These are phyloP conservation scores for Inga laurina DNA, from an alignment of 306 rosid species.

Conservation along the genomic window DNA sequence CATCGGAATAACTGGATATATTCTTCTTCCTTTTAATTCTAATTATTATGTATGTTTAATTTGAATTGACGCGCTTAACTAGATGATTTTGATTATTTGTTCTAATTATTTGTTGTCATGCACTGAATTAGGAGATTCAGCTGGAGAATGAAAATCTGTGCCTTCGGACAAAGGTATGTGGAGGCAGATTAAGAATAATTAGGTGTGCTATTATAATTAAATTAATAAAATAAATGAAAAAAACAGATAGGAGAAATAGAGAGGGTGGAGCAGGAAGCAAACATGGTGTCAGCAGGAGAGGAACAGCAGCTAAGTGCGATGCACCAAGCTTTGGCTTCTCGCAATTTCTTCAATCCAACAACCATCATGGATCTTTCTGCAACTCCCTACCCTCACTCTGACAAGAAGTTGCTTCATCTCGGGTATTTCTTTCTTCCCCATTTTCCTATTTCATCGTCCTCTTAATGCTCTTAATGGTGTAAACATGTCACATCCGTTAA, in stretches of 20 bases:
- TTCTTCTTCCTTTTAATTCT: background rate
- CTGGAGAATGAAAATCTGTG: constrained; percentile 86
- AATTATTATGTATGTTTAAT: background rate
- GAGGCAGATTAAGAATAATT: background rate
- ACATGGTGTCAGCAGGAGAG: constrained; percentile 82
- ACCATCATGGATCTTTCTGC: constrained; percentile 55
- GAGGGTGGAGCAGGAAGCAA: constrained; percentile 73
- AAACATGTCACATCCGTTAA: too few relatives aligned
- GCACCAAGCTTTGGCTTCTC: constrained; percentile 85
- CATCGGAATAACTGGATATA: background rate
- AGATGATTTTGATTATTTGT: background rate
- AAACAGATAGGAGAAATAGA: constrained; percentile 75
- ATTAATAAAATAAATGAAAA: background rate
- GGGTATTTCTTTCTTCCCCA: constrained; percentile 32
- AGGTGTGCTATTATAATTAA: background rate
- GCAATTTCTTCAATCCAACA: constrained; percentile 69
- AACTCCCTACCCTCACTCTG: constrained; percentile 63
- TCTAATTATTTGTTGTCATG: background rate
- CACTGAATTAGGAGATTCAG: constrained; percentile 62
- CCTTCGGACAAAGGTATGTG: constrained; percentile 75
- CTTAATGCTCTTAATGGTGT: too few relatives aligned
- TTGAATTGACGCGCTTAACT: background rate
- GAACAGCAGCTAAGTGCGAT: constrained; percentile 64
- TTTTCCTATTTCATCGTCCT: too few relatives aligned
- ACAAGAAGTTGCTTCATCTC: constrained; percentile 88